Base-by-base conservation (phyloP, 192 early-diverging fungal genomes). In the Umbelopsis isabellina region DNA sequence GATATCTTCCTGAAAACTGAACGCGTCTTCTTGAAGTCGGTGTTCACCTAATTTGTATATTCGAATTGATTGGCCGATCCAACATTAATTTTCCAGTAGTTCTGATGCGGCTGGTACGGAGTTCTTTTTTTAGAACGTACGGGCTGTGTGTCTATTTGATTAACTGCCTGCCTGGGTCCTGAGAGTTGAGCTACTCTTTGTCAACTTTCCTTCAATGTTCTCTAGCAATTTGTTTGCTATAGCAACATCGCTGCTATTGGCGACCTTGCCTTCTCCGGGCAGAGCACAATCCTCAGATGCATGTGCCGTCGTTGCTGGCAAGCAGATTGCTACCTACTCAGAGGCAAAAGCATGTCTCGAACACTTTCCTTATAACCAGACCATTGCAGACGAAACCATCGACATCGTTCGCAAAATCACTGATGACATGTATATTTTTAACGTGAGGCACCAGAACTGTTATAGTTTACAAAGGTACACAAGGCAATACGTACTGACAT, bases 261-360 rank as follows among this genome's bases (percentile, higher is more conserved):
- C 55, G 30, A 61, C 55, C 30, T 61, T 61, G 18, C 55, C 55
- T 25, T 61, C 55, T 25, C 25, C 33, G 4, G 13, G 55, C 25
- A 35, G 10, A 61, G 55, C 55, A 61, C 55, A 61, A 35, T 27
- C 55, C 33, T 61, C 55, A 30, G 76, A 78, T 55, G 67, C 76
- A 7, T 78, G 76, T 67, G 46, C 72, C 3, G 68, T 48, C 15
- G 69, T 78, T 66, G 76, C 76, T 41, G 68, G 76, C 41, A 65
- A 73, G 27, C 22, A 30, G 16, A 78, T 65, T 66, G 76, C 76
- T 23, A 70, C 68, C 53, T 73, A 65, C 21, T 25, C 58, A 13
- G 71, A 78, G 48, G 76, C 76, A 35, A 78, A 70, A 47, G 76
- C 76, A 18, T 78, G 76, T 68, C 68, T 78, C 33, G 67, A 78